Evolutionary conservation across 2,329 filamentous ascomycete species (phyloP).

Genomic region (Colletotrichum chrysophilum): DNA sequence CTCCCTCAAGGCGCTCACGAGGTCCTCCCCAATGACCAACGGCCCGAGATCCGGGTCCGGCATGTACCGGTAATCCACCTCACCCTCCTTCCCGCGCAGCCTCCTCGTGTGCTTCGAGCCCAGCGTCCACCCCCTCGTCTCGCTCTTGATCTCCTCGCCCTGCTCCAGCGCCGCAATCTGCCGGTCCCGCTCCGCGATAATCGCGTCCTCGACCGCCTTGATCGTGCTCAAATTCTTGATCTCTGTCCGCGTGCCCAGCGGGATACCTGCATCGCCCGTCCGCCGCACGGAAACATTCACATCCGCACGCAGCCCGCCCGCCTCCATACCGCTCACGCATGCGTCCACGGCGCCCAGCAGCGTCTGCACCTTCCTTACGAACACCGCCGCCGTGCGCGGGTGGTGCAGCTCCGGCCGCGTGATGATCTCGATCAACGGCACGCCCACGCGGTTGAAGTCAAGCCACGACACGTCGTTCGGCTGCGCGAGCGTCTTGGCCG

Average conservation of each 20-base stretch:
- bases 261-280: conserved; percentile 43
- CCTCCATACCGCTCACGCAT: conserved; percentile 91
- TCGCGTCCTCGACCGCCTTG: conserved; percentile 93
- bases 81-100: conserved; percentile 91
- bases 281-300: conserved; percentile 91
- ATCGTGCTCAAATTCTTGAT: conserved; percentile 98
- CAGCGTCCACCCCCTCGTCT: conserved; percentile 92
- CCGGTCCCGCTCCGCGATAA: conserved; percentile 86
- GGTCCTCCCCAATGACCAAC: conserved; percentile 73
- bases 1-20: conserved; percentile 67
- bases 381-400: conserved; percentile 84
- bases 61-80: conserved; percentile 98
- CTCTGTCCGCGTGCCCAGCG: conserved; percentile 85
- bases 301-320: conserved; percentile 88
- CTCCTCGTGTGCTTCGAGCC: conserved; percentile 82
- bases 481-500: conserved; percentile 88
- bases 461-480: conserved; percentile 77
- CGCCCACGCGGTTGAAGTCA: conserved; percentile 92
- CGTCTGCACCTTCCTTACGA: conserved; percentile 87
- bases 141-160: conserved; percentile 78
- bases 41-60: conserved; percentile 91
- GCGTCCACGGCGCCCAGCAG: conserved; percentile 82
- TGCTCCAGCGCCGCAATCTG: conserved; percentile 82
- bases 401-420: conserved; percentile 88
- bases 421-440: conserved; percentile 94